Conservation (phyloP, 192 early-diverging fungal genomes). For the Mortierella claussenii region DNA sequence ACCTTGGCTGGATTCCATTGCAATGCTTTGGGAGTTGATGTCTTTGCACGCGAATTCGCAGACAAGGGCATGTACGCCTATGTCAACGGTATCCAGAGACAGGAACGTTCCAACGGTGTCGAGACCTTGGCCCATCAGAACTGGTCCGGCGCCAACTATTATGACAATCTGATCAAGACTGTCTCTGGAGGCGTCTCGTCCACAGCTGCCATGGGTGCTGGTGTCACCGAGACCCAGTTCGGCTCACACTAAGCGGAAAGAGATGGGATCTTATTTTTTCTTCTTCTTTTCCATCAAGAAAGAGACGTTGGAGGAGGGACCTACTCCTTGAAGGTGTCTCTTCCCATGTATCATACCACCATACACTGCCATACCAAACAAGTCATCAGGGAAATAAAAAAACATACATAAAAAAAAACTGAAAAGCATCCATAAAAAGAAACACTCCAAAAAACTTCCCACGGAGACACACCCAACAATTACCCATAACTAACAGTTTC, state of each 20-base stretch:
- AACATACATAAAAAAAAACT: no score
- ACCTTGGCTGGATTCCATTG: constrained; percentile 96
- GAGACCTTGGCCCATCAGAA: constrained; percentile 95
- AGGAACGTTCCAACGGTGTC: constrained; percentile 89
- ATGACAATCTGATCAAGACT: constrained; percentile 90
- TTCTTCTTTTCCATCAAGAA: no score
- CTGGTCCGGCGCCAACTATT: constrained; percentile 94
- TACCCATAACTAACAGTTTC: no score
- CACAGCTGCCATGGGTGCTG: constrained; percentile 95
- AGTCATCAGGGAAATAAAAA: no score
- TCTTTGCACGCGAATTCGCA: constrained; percentile 91
- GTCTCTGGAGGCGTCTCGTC: constrained; percentile 93
- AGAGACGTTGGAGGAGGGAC: no score
- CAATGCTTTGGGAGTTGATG: constrained; percentile 81
- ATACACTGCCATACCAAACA: no score
- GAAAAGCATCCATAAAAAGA: constrained; percentile 17
- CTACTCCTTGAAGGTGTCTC: not conserved
- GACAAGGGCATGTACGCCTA: constrained; percentile 94
- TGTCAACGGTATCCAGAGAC: constrained; percentile 90
- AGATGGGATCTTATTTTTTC: no score
- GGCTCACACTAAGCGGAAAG: constrained; percentile 46
- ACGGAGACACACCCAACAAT: no score
- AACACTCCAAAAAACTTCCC: not conserved
- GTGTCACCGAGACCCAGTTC: constrained; percentile 89
- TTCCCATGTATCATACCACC: not conserved